Conservation (phyloP, 139 green algal genomes). For the Nannochloris sp. region DNA sequence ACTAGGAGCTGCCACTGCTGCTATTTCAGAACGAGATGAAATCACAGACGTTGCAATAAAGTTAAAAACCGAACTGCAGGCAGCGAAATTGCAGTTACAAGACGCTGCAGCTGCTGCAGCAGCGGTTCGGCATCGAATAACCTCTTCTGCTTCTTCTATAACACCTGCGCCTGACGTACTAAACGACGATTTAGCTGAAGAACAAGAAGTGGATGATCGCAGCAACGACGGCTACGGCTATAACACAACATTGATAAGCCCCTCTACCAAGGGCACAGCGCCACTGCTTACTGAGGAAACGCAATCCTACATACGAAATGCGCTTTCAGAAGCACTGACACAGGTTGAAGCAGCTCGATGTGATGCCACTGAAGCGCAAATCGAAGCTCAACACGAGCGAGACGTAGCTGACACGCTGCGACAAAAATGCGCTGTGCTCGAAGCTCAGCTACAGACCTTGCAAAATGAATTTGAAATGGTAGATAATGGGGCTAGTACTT, state of each 20-base stretch:
- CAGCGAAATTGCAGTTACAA: background rate
- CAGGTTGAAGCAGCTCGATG: background rate
- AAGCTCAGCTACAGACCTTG: background rate
- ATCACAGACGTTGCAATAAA: background rate
- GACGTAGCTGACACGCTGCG: background rate
- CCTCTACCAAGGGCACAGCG: no score
- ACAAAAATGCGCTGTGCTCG: background rate
- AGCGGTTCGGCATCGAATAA: background rate
- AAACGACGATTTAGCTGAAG: background rate
- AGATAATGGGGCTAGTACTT: background rate
- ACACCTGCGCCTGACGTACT: background rate
- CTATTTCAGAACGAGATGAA: background rate
- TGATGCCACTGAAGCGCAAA: background rate
- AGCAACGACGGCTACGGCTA: background rate
- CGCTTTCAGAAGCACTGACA: background rate
- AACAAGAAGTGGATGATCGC: background rate
- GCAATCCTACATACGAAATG: no score
- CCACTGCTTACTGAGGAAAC: no score
- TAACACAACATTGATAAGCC: no score
- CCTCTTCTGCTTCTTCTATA: no score
- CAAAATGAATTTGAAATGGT: background rate
- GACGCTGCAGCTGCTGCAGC: constrained; percentile 1
- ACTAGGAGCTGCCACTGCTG: no score
- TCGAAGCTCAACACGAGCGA: background rate
- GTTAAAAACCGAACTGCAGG: background rate